Percentiles rank a stretch among this genome's conserved stretches.
These are phyloP conservation scores for Wallacemonas sp. DNA, from an alignment of 208 protist species.

Conservation along the genomic window DNA sequence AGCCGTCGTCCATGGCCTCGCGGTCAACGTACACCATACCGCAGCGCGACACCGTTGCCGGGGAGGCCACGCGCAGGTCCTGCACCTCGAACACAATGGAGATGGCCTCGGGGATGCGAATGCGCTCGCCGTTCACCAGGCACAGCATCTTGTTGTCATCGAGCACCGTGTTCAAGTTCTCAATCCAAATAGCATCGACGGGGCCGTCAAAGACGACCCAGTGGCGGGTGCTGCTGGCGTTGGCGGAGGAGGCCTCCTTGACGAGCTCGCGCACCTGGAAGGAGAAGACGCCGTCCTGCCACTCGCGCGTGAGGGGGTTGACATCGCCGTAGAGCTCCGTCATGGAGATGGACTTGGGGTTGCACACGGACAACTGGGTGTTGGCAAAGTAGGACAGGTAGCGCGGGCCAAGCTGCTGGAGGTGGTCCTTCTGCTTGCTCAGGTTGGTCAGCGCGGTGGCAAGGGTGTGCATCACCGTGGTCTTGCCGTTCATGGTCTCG, in stretches of 20 bases:
- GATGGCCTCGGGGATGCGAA: slow-evolving; percentile 91
- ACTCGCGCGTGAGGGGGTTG: slow-evolving; percentile 95
- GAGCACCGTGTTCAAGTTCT: slow-evolving; percentile 98
- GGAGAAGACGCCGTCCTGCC: slow-evolving; percentile 95
- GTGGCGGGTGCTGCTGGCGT: slow-evolving; percentile 56
- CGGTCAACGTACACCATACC: slow-evolving; percentile 98
- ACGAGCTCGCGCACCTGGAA: slow-evolving; percentile 87
- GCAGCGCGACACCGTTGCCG: slow-evolving; percentile 98
- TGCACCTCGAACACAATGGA: slow-evolving; percentile 98
- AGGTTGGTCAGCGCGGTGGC: slow-evolving; percentile 64
- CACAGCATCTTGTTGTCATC: slow-evolving; percentile 99
- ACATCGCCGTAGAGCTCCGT: slow-evolving; percentile 96
- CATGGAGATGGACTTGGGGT: slow-evolving; percentile 96
- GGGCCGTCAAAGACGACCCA: slow-evolving; percentile 98
- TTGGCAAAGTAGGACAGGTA: slow-evolving; percentile 71
- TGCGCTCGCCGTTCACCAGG: slow-evolving; percentile 96
- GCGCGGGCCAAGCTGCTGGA: slow-evolving; percentile 46
- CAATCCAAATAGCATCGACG: slow-evolving; percentile 99
- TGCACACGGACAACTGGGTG: slow-evolving; percentile 69
- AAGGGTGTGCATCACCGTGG: slow-evolving; percentile 80
- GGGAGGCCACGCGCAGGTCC: slow-evolving; percentile 96
- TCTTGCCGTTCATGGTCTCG: slow-evolving; percentile 95
- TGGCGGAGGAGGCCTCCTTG: slow-evolving; percentile 41
- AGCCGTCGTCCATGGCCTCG: slow-evolving; percentile 82
- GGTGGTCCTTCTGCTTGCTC: slow-evolving; percentile 20